Evolutionary conservation across 78 protist genomes (phyloP).

Genomic region (Anaeramoeba flamelloides): DNA sequence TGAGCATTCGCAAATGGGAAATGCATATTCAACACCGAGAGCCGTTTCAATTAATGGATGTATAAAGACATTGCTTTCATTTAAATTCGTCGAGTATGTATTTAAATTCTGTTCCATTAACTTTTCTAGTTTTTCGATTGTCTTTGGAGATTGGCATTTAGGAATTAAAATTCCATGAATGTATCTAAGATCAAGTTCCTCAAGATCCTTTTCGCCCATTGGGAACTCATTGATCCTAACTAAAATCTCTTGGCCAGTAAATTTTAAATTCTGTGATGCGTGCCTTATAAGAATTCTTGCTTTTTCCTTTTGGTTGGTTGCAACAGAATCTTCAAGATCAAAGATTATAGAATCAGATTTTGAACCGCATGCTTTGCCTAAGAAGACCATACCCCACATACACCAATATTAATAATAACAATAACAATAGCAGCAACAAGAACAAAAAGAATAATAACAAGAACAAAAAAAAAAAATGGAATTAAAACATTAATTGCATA

Average conservation of each 20-base stretch:
- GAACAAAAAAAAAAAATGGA: too few species aligned
- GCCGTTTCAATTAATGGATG: constrained; percentile 20
- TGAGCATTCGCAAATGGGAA: not conserved
- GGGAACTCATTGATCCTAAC: constrained; percentile 12
- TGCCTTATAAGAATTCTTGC: constrained; percentile 13
- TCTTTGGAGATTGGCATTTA: not conserved
- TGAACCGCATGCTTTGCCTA: too few species aligned
- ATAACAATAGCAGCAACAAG: too few species aligned
- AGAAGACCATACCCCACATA: too few species aligned
- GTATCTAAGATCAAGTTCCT: not conserved
- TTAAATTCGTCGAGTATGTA: too few species aligned
- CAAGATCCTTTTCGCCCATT: constrained; percentile 10
- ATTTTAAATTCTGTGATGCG: constrained; percentile 6
- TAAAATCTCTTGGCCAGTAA: constrained; percentile 1
- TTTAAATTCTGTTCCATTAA: not conserved
- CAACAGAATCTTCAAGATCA: constrained; percentile 23
- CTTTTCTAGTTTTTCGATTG: not conserved
- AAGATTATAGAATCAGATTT: constrained; percentile 15
- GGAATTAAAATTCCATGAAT: constrained; percentile 1
- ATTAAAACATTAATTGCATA: too few species aligned
- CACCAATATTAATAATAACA: too few species aligned
- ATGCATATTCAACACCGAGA: constrained; percentile 18
- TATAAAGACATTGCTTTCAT: not conserved
- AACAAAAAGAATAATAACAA: too few species aligned
- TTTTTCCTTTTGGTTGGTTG: not conserved